Evolutionary conservation across 2,329 filamentous ascomycete genomes (phyloP).

Genomic region (Ophiocordyceps unilateralis): DNA sequence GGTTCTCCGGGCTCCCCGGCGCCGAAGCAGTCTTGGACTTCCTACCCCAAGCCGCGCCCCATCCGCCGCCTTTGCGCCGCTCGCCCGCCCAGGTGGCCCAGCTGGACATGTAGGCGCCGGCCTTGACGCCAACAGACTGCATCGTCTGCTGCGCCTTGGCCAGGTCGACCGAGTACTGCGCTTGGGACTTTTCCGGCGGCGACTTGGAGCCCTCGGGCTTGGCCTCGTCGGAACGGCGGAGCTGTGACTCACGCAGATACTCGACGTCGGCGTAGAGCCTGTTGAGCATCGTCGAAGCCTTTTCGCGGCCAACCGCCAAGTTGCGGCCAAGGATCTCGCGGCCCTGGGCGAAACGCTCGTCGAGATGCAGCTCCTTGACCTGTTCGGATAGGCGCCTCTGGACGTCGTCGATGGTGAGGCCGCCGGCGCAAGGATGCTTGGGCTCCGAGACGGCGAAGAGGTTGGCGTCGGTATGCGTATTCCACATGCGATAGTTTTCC

Average conservation of each 20-base stretch:
- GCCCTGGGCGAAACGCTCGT: constrained; percentile 73
- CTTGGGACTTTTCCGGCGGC: constrained; percentile 1
- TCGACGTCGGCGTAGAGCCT: constrained; percentile 87
- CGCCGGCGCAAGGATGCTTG: constrained; percentile 81
- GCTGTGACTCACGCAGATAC: constrained; percentile 28
- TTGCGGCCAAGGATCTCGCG: constrained; percentile 78
- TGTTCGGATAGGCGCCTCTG: constrained; percentile 81
- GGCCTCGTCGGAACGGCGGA: constrained; percentile 23
- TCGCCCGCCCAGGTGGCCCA: constrained; percentile 59
- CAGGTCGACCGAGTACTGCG: constrained; percentile 10
- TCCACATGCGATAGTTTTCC: constrained; percentile 83
- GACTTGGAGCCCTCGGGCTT: constrained; percentile 5
- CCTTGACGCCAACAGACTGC: constrained; percentile 34
- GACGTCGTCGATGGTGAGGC: constrained; percentile 84
- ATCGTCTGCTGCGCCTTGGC: constrained; percentile 27
- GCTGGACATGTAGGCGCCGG: constrained; percentile 48
- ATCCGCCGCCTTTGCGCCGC: constrained; percentile 45
- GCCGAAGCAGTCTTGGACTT: constrained; percentile 14
- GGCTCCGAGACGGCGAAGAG: constrained; percentile 92
- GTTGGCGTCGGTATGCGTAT: constrained; percentile 62
- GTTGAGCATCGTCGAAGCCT: constrained; percentile 73
- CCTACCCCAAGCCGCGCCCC: constrained; percentile 24
- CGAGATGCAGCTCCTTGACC: constrained; percentile 82
- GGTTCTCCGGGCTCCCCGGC: constrained; percentile 18
- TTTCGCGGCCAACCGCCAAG: constrained; percentile 72